phyloP scores from a whole-genome alignment of 1,284 basidiomycete genomes.

The Coriolopsis trogii region DNA sequence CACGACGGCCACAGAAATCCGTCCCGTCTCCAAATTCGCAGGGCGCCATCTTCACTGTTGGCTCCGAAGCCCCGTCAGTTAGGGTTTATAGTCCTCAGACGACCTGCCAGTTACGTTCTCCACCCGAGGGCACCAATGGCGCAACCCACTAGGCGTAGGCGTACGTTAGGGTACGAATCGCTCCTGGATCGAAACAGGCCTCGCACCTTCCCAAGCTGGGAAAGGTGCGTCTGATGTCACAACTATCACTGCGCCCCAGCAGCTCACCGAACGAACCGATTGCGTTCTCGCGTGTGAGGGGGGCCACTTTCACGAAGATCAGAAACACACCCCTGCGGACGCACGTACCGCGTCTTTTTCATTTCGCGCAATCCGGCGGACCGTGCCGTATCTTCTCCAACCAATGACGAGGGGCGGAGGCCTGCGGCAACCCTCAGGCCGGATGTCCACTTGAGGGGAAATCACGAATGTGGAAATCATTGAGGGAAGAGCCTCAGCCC shows the following conservation, averaged over 20 bases:
- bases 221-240: conserved; percentile 18
- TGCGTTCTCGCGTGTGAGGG: conserved; percentile 8
- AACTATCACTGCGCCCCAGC: neutral
- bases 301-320: conserved; percentile 18
- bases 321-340: conserved; percentile 21
- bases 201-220: conserved; percentile 3
- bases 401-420: conserved; percentile 7
- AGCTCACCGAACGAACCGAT: neutral
- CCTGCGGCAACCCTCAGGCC: too few relatives aligned
- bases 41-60: conserved; percentile 5
- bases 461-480: conserved; percentile 17
- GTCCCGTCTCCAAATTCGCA: conserved; percentile 13
- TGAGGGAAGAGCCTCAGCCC: too few relatives aligned
- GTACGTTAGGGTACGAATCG: too few relatives aligned
- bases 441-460: conserved; percentile 7
- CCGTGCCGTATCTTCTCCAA: conserved; percentile 19
- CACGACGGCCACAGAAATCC: conserved; percentile 7
- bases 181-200: conserved; percentile 6
- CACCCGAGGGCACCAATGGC: conserved; percentile 7
- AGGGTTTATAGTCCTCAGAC: conserved; percentile 24
- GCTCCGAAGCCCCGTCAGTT: conserved; percentile 22
- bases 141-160: conserved; percentile 2
- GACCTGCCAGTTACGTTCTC: too few relatives aligned
- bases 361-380: conserved; percentile 24
- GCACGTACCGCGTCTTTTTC: conserved; percentile 17